Evolutionary conservation across 2,329 filamentous ascomycete species (phyloP).

Genomic region (Nemania sp.): DNA sequence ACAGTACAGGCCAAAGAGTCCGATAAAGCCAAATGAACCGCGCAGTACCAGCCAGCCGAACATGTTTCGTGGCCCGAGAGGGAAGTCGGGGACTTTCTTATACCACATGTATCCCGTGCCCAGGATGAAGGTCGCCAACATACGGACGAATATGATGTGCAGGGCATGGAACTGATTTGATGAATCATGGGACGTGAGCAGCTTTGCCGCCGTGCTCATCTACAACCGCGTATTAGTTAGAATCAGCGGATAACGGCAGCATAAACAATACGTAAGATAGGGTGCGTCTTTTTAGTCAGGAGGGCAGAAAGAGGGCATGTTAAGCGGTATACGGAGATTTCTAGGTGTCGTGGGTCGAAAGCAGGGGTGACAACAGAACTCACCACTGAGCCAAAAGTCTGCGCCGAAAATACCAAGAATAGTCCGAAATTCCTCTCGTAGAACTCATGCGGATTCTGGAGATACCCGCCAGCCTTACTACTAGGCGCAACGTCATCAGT

Average conservation of each 20-base stretch:
- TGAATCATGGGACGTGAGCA: conserved; percentile 50
- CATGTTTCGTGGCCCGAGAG: conserved; percentile 73
- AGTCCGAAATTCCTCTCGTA: conserved; percentile 58
- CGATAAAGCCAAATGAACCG: conserved; percentile 73
- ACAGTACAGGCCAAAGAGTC: conserved; percentile 71
- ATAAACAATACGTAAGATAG: background rate
- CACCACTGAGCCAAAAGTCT: conserved; percentile 57
- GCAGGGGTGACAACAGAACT: background rate
- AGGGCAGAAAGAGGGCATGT: background rate
- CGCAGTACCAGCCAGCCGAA: conserved; percentile 72
- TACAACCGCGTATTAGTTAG: conserved; percentile 39
- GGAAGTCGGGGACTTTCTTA: conserved; percentile 68
- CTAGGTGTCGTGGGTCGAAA: too few relatives aligned
- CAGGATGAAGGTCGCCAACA: conserved; percentile 54
- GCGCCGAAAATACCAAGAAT: conserved; percentile 56
- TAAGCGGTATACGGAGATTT: background rate
- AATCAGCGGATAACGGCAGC: conserved; percentile 19
- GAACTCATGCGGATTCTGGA: conserved; percentile 55
- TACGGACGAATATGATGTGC: conserved; percentile 59
- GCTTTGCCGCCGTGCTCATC: conserved; percentile 57
- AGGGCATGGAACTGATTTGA: conserved; percentile 55
- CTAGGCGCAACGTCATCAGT: conserved; percentile 1
- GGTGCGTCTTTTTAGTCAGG: background rate
- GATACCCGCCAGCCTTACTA: conserved; percentile 15
- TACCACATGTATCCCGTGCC: conserved; percentile 57